These are phyloP conservation scores for Gonium pectorale DNA, from an alignment of 139 green algal genomes.

Conservation along the genomic window DNA sequence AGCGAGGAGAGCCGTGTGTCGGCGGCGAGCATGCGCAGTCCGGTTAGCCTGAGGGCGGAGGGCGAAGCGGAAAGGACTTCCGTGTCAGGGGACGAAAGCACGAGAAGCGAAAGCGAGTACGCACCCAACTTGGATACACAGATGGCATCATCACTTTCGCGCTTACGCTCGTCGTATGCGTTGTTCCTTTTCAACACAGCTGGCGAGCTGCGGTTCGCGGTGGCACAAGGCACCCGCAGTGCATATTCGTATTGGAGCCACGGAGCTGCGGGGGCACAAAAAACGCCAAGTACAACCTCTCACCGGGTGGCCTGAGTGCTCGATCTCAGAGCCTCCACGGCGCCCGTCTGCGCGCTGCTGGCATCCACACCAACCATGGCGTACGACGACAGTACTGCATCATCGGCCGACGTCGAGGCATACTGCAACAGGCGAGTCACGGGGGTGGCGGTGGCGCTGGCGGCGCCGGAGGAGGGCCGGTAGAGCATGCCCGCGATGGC, in stretches of 20 bases:
- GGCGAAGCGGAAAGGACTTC: no score
- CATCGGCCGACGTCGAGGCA: not conserved
- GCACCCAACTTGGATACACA: no score
- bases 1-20: not conserved
- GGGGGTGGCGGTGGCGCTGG: not conserved
- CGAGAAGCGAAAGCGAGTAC: no score
- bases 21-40: constrained; percentile 2
- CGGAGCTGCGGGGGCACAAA: no score
- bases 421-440: constrained; percentile 17
- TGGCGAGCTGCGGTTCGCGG: no score
- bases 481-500: not conserved
- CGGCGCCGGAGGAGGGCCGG: not conserved
- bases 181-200: no score
- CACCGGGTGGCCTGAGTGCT: not conserved
- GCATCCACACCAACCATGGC: not conserved
- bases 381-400: not conserved
- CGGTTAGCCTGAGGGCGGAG: not conserved
- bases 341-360: not conserved
- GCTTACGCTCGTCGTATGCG: no score
- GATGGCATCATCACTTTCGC: no score
- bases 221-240: no score
- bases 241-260: no score
- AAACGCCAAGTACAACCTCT: no score
- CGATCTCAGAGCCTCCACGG: not conserved
- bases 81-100: no score